A percentile compares a stretch with the other conserved stretches of the same genome.
Evolutionary conservation across 192 early-diverging fungal species (phyloP).

Genomic region (Gonapodya sp.): DNA sequence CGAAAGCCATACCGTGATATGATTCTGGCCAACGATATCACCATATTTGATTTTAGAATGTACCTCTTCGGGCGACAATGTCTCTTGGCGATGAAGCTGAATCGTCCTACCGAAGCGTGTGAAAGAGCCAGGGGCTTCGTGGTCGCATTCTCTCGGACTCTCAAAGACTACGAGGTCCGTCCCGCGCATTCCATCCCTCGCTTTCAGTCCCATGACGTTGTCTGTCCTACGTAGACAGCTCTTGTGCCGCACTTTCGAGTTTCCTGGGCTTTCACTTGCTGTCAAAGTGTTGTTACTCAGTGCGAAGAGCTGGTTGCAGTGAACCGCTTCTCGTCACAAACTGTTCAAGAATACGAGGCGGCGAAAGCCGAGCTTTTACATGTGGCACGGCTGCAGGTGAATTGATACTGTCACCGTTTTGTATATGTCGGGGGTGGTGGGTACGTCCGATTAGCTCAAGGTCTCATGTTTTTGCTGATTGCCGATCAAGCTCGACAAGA

Average conservation of each 20-base stretch:
- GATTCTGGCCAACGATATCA: conserved; percentile 82
- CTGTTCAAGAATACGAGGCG: conserved; percentile 51
- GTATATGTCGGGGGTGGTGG: too few relatives aligned
- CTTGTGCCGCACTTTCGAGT: conserved; percentile 52
- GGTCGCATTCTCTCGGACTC: conserved; percentile 53
- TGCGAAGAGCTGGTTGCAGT: conserved; percentile 64
- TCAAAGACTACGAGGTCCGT: conserved; percentile 60
- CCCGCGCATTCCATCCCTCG: neutral
- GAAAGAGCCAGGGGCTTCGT: conserved; percentile 65
- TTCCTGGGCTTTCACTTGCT: conserved; percentile 72
- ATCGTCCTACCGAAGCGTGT: conserved; percentile 56
- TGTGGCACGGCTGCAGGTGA: conserved; percentile 66
- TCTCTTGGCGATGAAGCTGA: conserved; percentile 59
- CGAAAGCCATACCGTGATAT: conserved; percentile 76
- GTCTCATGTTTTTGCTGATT: conserved; percentile 10
- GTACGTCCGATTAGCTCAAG: conserved; percentile 1
- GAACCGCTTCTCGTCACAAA: conserved; percentile 26
- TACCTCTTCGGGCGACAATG: conserved; percentile 93
- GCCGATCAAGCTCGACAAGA: conserved; percentile 56
- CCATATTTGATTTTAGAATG: conserved; percentile 92
- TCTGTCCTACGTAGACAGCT: conserved; percentile 25
- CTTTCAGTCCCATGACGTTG: neutral
- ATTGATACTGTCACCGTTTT: too few relatives aligned
- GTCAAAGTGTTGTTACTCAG: conserved; percentile 63
- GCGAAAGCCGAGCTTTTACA: conserved; percentile 66